A percentile compares a stretch with the other conserved stretches of the same genome.
These are phyloP conservation scores for Tetracentron sinense DNA, from an alignment of 164 flowering plant genomes.

Conservation along the genomic window DNA sequence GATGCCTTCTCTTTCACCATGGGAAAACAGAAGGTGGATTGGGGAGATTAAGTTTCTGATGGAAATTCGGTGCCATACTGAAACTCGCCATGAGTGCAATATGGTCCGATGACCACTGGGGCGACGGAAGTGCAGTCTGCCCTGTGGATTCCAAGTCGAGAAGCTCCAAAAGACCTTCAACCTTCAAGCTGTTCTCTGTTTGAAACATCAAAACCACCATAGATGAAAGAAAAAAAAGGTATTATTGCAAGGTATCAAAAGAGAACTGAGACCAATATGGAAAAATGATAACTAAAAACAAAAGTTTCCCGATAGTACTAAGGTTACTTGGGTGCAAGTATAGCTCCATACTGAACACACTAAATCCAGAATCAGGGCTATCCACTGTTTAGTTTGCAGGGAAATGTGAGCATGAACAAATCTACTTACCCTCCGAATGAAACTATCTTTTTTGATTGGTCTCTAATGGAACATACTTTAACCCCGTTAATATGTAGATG, in stretches of 20 bases:
- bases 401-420: no score
- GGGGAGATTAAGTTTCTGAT: no score
- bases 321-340: no score
- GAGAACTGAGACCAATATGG: not conserved
- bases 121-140: constrained; percentile 35
- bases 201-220: not conserved
- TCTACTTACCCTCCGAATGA: no score
- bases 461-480: no score
- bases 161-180: constrained; percentile 40
- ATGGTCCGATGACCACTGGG: constrained; percentile 48
- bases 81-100: constrained; percentile 47
- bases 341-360: no score
- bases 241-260: not conserved
- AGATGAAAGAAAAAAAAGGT: not conserved
- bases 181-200: constrained; percentile 29
- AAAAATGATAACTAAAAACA: not conserved
- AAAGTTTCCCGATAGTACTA: no score
- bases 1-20: no score
- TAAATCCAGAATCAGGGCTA: no score
- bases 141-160: constrained; percentile 11
- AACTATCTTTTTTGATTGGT: no score
- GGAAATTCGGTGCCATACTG: constrained; percentile 11
- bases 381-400: no score
- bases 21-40: not conserved
- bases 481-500: no score